A percentile compares a stretch with the other conserved stretches of the same genome.
Evolutionary conservation across 495 filamentous ascomycete species (phyloP).

Genomic region (Aspergillus haitiensis): DNA sequence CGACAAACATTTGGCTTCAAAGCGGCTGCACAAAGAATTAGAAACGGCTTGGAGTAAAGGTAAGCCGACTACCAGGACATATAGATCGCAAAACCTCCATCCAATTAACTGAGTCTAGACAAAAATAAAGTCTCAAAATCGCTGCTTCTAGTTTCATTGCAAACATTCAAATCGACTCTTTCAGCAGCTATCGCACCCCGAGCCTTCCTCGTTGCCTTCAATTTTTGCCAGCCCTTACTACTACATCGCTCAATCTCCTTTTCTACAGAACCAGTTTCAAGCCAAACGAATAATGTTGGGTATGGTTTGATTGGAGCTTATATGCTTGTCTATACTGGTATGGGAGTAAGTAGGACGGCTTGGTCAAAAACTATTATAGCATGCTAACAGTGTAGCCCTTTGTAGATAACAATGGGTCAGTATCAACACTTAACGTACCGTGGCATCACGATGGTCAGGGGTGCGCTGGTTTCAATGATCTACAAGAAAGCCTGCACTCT

Average conservation of each 20-base stretch:
- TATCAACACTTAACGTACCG: conserved; percentile 61
- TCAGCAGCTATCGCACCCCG: conserved; percentile 53
- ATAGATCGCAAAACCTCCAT: background rate
- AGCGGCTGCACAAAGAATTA: conserved; percentile 28
- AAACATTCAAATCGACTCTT: conserved; percentile 49
- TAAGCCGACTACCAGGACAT: conserved; percentile 26
- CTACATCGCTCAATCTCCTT: conserved; percentile 54
- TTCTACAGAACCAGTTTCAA: conserved; percentile 42
- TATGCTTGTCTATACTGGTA: conserved; percentile 58
- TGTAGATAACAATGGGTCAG: conserved; percentile 41
- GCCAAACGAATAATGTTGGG: conserved; percentile 48
- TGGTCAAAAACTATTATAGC: background rate
- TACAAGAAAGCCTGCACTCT: conserved; percentile 51
- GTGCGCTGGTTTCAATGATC: conserved; percentile 56
- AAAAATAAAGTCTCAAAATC: conserved; percentile 27
- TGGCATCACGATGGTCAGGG: conserved; percentile 59
- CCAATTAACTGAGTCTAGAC: background rate
- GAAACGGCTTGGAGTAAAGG: conserved; percentile 34
- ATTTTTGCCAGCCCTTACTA: conserved; percentile 64
- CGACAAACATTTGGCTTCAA: conserved; percentile 45
- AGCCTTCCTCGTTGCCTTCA: conserved; percentile 56
- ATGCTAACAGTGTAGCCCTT: conserved; percentile 24
- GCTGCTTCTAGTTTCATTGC: conserved; percentile 43
- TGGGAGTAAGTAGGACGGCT: conserved; percentile 51
- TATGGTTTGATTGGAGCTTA: conserved; percentile 69